A percentile compares a stretch with the other conserved stretches of the same genome.
phyloP scores from a whole-genome alignment of 345 rosid genomes.

The Linum trigynum region DNA sequence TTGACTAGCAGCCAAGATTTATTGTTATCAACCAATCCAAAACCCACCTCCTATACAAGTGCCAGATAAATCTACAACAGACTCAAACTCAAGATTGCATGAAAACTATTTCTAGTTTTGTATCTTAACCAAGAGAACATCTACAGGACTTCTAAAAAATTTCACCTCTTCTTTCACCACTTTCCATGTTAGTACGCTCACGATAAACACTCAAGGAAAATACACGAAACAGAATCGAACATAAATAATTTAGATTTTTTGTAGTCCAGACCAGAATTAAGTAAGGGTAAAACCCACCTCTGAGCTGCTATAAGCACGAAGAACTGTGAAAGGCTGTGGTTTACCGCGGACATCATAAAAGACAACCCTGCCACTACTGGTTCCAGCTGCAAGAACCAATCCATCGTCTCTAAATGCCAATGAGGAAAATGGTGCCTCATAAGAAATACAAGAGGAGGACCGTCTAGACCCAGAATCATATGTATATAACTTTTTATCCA shows the following conservation, averaged over 20 bases:
- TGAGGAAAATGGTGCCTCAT: constrained; percentile 95
- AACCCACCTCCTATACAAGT: background rate
- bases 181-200: background rate
- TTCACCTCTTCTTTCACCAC: background rate
- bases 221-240: background rate
- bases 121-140: background rate
- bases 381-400: constrained; percentile 82
- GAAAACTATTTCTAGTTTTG: background rate
- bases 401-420: constrained; percentile 94
- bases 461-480: constrained; percentile 82
- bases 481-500: constrained; percentile 88
- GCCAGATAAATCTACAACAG: background rate
- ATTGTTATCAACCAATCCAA: too few relatives aligned
- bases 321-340: constrained; percentile 79
- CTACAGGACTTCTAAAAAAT: background rate
- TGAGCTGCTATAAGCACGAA: constrained; percentile 78
- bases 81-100: background rate
- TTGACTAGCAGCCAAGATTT: too few relatives aligned
- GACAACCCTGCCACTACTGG: constrained; percentile 81
- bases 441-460: constrained; percentile 56
- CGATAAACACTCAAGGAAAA: background rate
- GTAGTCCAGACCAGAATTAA: background rate
- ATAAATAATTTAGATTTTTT: background rate
- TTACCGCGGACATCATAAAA: constrained; percentile 92
- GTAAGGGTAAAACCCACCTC: constrained; percentile 42